A percentile compares a stretch with the other conserved stretches of the same genome.
These are phyloP conservation scores for Saraca asoca DNA, from an alignment of 331 rosid species.

Conservation along the genomic window DNA sequence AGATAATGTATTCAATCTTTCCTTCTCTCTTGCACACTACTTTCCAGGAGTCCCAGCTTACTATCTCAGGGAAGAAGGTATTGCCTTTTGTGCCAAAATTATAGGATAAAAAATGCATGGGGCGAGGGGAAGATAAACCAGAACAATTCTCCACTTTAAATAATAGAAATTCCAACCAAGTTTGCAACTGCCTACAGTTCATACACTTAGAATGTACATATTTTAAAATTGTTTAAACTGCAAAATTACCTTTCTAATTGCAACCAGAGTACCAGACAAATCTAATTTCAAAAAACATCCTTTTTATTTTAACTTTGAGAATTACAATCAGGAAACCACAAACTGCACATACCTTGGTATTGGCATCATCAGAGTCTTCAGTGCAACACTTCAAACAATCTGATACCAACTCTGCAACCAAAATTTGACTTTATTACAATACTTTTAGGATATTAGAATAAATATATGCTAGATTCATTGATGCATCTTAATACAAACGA, in stretches of 20 bases:
- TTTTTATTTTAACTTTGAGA: constrained; percentile 21
- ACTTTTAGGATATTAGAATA: constrained; percentile 1
- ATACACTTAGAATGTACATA: neutral
- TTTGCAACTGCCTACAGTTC: neutral
- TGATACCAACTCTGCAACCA: constrained; percentile 67
- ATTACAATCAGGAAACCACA: neutral
- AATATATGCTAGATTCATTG: neutral
- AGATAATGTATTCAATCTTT: constrained; percentile 4
- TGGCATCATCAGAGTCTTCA: constrained; percentile 79
- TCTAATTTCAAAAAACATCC: neutral
- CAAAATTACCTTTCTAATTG: neutral
- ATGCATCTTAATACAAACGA: neutral
- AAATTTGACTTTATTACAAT: constrained; percentile 23
- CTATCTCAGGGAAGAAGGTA: neutral
- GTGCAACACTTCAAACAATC: constrained; percentile 82
- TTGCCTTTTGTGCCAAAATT: too few species aligned
- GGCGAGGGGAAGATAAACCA: too few species aligned
- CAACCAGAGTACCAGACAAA: neutral
- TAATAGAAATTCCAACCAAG: constrained; percentile 15
- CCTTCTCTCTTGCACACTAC: constrained; percentile 9
- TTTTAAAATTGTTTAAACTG: neutral
- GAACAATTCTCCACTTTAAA: constrained; percentile 6
- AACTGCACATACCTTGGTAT: constrained; percentile 59
- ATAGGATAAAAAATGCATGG: too few species aligned
- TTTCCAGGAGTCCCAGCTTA: neutral